Percentiles rank a stretch among this genome's conserved stretches.
Evolutionary conservation across 768 basidiomycete species (phyloP).

Genomic region (Favolaschia claudopus): DNA sequence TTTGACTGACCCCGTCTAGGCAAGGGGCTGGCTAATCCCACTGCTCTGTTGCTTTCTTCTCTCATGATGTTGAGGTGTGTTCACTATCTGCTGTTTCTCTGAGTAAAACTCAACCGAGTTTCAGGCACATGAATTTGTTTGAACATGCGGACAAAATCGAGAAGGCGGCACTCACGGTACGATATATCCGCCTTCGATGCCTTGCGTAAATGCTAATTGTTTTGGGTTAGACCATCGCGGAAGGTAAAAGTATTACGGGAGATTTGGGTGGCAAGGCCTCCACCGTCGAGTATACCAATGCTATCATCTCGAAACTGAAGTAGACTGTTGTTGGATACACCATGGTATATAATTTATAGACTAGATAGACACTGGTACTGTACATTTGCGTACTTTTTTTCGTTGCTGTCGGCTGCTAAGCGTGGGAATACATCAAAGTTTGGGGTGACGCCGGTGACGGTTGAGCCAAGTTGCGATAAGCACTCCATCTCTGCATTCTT

Average conservation of each 20-base stretch:
- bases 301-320: constrained; percentile 79
- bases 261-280: constrained; percentile 94
- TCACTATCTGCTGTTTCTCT: constrained; percentile 20
- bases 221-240: constrained; percentile 85
- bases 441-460: constrained; percentile 2
- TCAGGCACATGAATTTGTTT: constrained; percentile 91
- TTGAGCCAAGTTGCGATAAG: constrained; percentile 2
- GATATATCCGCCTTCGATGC: constrained; percentile 36
- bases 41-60: constrained; percentile 93
- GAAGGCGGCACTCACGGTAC: constrained; percentile 85
- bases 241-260: constrained; percentile 94
- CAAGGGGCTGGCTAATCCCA: constrained; percentile 97
- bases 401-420: not conserved
- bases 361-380: constrained; percentile 23
- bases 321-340: constrained; percentile 18
- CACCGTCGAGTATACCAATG: constrained; percentile 88
- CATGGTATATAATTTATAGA: constrained; percentile 30
- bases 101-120: constrained; percentile 22
- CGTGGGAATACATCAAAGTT: constrained; percentile 1
- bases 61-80: constrained; percentile 96
- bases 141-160: constrained; percentile 90
- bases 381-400: constrained; percentile 14
- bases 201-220: constrained; percentile 17
- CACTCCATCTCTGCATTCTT: constrained; percentile 27
- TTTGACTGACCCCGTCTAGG: constrained; percentile 47